Conservation (phyloP, 495 filamentous ascomycete genomes). For the Tuber aestivum region DNA sequence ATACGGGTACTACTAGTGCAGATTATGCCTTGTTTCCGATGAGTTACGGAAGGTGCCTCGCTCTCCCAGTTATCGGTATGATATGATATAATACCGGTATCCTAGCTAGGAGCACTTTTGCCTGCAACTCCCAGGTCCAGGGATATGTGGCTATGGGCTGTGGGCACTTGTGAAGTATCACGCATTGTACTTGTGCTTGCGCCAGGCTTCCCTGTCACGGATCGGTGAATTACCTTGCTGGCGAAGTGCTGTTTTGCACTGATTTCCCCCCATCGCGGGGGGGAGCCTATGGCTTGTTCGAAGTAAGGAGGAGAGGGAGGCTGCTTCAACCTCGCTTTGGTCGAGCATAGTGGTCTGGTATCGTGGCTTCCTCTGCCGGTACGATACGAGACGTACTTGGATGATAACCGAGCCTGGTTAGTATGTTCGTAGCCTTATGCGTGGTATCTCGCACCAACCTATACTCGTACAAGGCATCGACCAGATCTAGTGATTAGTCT, state of each 20-base stretch:
- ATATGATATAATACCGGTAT: too few relatives aligned
- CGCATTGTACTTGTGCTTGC: not conserved
- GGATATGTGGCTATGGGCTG: not conserved
- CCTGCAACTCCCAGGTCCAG: not conserved
- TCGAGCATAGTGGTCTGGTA: not conserved
- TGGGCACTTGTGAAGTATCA: not conserved
- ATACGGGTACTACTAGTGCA: not conserved
- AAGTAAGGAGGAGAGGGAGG: not conserved
- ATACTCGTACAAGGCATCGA: not conserved
- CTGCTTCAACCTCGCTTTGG: not conserved
- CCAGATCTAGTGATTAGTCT: too few relatives aligned
- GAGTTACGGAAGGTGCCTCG: not conserved
- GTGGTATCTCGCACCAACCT: not conserved
- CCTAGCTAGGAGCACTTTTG: not conserved
- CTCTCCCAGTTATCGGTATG: too few relatives aligned
- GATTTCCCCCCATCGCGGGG: not conserved
- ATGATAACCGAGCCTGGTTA: not conserved
- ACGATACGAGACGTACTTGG: too few relatives aligned
- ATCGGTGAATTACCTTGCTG: not conserved
- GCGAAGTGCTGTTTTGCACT: not conserved
- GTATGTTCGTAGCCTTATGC: not conserved
- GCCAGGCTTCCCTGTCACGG: not conserved
- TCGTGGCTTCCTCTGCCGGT: not conserved
- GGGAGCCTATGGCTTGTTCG: not conserved
- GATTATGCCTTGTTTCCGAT: not conserved